Evolutionary conservation across 164 flowering plant genomes (phyloP).

Genomic region (Umbellularia californica): DNA sequence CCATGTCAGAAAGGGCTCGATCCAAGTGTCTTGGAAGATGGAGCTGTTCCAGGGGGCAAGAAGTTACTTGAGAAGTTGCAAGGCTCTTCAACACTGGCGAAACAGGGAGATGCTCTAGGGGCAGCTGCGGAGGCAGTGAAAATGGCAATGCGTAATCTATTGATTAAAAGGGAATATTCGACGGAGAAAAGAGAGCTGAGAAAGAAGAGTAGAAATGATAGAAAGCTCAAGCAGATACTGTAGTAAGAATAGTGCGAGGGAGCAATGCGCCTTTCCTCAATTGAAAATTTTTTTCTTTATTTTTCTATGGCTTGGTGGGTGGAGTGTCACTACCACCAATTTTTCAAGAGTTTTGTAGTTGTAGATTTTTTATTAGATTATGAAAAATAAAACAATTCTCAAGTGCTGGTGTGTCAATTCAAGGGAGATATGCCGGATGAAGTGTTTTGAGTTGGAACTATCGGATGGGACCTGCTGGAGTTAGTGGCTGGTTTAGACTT

Average conservation of each 20-base stretch:
- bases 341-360: not conserved
- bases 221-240: constrained; percentile 36
- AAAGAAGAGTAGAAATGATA: constrained; percentile 80
- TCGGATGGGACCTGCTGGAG: not conserved
- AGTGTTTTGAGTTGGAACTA: not conserved
- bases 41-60: constrained; percentile 57
- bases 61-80: constrained; percentile 67
- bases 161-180: constrained; percentile 72
- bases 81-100: constrained; percentile 48
- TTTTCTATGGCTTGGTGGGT: not conserved
- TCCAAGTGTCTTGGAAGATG: constrained; percentile 44
- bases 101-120: constrained; percentile 35
- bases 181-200: constrained; percentile 63
- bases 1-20: constrained; percentile 28
- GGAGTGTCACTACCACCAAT: not conserved
- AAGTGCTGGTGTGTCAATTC: not conserved
- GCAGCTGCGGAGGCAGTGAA: constrained; percentile 80
- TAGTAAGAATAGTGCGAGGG: not conserved
- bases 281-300: not conserved
- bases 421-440: not conserved
- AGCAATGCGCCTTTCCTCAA: not conserved
- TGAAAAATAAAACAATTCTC: not conserved
- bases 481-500: no score
- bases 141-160: constrained; percentile 64
- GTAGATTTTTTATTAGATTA: not conserved